Base-by-base conservation (phyloP, 2,329 filamentous ascomycete genomes). In the Colletotrichum higginsianum region DNA sequence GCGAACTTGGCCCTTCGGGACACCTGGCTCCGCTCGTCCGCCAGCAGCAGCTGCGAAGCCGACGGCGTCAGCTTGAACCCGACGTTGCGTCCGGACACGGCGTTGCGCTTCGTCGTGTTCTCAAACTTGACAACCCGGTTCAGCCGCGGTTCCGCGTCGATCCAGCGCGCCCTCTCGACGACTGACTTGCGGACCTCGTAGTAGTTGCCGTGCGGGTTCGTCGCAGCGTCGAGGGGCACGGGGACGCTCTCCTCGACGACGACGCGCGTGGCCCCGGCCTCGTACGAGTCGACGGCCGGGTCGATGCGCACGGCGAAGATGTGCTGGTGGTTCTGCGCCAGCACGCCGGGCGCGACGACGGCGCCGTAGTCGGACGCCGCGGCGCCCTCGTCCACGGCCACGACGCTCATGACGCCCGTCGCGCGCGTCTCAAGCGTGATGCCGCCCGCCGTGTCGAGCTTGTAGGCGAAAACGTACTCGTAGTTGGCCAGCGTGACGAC, bases 251-350 rank as follows among this genome's bases (percentile, higher is more conserved):
- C 83, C 46, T 84, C 80, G 11, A 83, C 77, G 0, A 82, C 79
- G 7, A 91, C 79, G 0, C 85, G 86, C 73, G 90, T 91, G 2
- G 83, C 79, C 76, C 76, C 86, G 75, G 26, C 85, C 82, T 74
- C 73, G 71, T 75, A 83, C 35, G 74, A 78, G 73, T 92, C 90
- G 49, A 92, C 85, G 11, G 88, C 88, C 0, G 91, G 90, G 75
- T 94, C 91, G 60, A 93, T 88, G 1, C 91, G 86, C 52, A 90
- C 80, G 30, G 84, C 87, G 77, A 94, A 93, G 53, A 93, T 85
- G 80, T 94, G 92, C 78, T 94, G 92, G 74, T 94, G 91, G 78
- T 92, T 90, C 72, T 90, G 90, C 0, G 91, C 92, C 2, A 93
- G 81, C 0, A 91, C 88, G 0, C 91, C 91, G 0, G 89, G 87